phyloP scores from a whole-genome alignment of 1,284 basidiomycete genomes.

The Rhodotorula sp. region DNA sequence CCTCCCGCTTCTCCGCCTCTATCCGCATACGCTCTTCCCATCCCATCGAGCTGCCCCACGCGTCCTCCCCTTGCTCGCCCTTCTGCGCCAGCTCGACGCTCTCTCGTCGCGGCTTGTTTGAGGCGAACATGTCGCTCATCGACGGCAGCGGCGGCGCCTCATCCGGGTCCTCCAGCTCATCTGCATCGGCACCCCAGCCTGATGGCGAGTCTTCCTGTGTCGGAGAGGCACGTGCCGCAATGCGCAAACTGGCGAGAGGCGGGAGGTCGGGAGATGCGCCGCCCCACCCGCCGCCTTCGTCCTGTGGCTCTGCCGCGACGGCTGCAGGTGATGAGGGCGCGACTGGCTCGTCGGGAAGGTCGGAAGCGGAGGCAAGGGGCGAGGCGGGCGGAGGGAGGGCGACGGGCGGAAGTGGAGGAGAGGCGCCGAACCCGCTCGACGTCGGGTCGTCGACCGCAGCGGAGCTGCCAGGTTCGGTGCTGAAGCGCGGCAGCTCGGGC shows the following conservation, averaged over 20 bases:
- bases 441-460: background rate
- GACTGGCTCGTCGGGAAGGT: background rate
- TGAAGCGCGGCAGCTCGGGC: background rate
- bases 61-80: slow-evolving; percentile 20
- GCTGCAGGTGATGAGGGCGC: background rate
- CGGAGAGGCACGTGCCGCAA: slow-evolving; percentile 14
- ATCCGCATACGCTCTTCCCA: slow-evolving; percentile 18
- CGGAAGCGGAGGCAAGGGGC: background rate
- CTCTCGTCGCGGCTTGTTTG: background rate
- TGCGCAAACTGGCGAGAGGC: slow-evolving; percentile 13
- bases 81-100: background rate
- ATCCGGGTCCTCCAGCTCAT: background rate
- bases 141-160: slow-evolving; percentile 11
- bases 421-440: background rate
- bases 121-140: slow-evolving; percentile 16
- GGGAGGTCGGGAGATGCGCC: slow-evolving; percentile 20
- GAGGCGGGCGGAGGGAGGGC: background rate
- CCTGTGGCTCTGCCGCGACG: background rate
- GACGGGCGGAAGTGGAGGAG: slow-evolving; percentile 4
- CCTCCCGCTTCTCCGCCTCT: slow-evolving; percentile 3
- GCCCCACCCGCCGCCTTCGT: slow-evolving; percentile 11
- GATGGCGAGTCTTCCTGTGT: background rate
- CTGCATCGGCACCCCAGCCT: slow-evolving; percentile 15
- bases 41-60: slow-evolving; percentile 22
- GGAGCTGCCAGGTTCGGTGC: too few relatives aligned